Evolutionary conservation across 306 rosid species (phyloP).

Genomic region (Quercus mongolica): DNA sequence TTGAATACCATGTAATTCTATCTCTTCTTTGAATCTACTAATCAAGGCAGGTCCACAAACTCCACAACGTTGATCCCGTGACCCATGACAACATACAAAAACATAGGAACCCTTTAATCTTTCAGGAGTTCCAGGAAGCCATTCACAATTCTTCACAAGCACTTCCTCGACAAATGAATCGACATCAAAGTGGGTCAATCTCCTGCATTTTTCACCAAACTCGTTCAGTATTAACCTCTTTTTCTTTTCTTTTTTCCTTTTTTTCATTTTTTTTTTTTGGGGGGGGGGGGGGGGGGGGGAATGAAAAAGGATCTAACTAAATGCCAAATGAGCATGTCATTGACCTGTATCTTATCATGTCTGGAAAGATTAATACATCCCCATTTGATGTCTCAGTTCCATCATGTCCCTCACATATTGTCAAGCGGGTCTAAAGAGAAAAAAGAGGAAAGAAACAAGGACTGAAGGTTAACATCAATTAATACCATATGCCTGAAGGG

Average conservation of each 20-base stretch:
- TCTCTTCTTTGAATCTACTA: conserved; percentile 73
- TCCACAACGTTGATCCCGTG: conserved; percentile 92
- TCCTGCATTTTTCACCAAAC: conserved; percentile 49
- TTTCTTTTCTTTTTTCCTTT: not conserved
- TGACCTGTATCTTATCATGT: conserved; percentile 95
- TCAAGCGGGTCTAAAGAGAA: conserved; percentile 63
- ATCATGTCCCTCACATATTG: conserved; percentile 93
- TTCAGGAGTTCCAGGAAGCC: conserved; percentile 94
- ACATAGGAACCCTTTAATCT: conserved; percentile 62
- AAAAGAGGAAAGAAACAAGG: not conserved
- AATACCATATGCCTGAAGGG: not conserved
- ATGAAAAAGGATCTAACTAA: not conserved
- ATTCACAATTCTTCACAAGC: conserved; percentile 87
- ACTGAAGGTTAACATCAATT: not conserved
- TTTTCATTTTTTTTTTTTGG: not conserved
- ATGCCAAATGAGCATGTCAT: conserved; percentile 11
- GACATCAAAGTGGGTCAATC: conserved; percentile 91
- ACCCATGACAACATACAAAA: conserved; percentile 88
- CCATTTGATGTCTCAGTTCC: conserved; percentile 96
- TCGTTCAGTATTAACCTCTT: not conserved
- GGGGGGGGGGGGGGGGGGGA: not conserved
- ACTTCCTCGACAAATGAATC: conserved; percentile 97
- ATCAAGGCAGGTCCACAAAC: conserved; percentile 89
- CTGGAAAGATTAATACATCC: conserved; percentile 90
- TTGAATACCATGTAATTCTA: conserved; percentile 61